phyloP scores from a whole-genome alignment of 768 basidiomycete species.

The Lactifluus subvellereus region DNA sequence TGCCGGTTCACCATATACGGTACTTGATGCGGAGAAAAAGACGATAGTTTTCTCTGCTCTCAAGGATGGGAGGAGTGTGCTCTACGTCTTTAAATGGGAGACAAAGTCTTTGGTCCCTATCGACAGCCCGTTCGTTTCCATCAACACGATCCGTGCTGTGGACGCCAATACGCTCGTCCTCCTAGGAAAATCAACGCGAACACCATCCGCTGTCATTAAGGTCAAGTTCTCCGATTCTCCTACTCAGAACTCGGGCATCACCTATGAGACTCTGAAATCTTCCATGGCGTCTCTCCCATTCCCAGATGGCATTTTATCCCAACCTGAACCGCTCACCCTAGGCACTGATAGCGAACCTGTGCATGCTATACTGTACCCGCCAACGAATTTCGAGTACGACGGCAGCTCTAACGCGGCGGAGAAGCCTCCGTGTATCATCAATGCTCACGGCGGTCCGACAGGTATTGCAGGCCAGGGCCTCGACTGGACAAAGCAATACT shows the following conservation, averaged over 20 bases:
- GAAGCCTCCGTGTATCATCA: constrained; percentile 18
- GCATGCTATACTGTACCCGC: constrained; percentile 7
- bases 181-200: background rate
- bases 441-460: constrained; percentile 42
- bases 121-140: constrained; percentile 10
- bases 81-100: background rate
- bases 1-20: constrained; percentile 2
- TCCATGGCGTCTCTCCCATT: constrained; percentile 8
- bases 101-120: background rate
- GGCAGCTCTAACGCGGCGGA: constrained; percentile 3
- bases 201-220: background rate
- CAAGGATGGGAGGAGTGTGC: background rate
- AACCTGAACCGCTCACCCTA: constrained; percentile 7
- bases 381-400: constrained; percentile 11
- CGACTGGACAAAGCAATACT: constrained; percentile 37
- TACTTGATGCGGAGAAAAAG: background rate
- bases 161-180: background rate
- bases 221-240: background rate
- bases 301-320: constrained; percentile 13
- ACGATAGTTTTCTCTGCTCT: constrained; percentile 1
- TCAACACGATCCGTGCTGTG: background rate
- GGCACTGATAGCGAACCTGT: background rate
- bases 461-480: constrained; percentile 41
- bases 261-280: background rate
- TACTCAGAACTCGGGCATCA: background rate